Evolutionary conservation across 2,329 filamentous ascomycete species (phyloP).

Genomic region (Botrytis hyacinthi): DNA sequence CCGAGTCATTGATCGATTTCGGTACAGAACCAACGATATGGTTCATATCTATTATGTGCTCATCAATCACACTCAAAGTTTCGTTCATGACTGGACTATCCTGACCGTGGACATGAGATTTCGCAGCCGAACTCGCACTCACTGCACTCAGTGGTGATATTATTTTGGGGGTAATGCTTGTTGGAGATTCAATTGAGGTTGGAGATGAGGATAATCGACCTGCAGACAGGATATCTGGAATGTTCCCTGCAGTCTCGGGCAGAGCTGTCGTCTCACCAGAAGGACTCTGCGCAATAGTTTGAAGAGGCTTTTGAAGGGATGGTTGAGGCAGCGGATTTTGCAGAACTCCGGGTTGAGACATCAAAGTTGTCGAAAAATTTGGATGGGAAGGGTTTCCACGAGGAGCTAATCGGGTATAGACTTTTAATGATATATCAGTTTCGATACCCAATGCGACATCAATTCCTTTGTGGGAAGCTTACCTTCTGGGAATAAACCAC

Average conservation of each 20-base stretch:
- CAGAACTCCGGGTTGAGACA: slow-evolving; percentile 21
- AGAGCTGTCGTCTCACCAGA: not conserved
- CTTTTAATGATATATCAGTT: slow-evolving; percentile 31
- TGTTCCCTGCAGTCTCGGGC: not conserved
- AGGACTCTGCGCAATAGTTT: not conserved
- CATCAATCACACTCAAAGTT: slow-evolving; percentile 92
- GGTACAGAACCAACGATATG: slow-evolving; percentile 47
- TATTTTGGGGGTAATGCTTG: not conserved
- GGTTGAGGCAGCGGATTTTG: slow-evolving; percentile 21
- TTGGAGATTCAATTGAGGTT: not conserved
- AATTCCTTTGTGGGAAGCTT: slow-evolving; percentile 13
- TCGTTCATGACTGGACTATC: slow-evolving; percentile 86
- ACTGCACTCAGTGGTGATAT: slow-evolving; percentile 40
- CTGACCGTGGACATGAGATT: slow-evolving; percentile 45
- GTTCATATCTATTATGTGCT: slow-evolving; percentile 87
- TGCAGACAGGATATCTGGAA: slow-evolving; percentile 6
- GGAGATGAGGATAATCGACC: not conserved
- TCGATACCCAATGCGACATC: slow-evolving; percentile 2
- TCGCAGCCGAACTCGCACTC: slow-evolving; percentile 48
- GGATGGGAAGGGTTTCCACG: slow-evolving; percentile 36
- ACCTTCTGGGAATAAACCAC: slow-evolving; percentile 83
- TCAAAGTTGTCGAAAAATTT: slow-evolving; percentile 26
- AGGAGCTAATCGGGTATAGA: slow-evolving; percentile 40
- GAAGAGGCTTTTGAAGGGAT: not conserved
- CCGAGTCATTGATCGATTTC: slow-evolving; percentile 66